Conservation (phyloP, 768 basidiomycete genomes). For the Fibroporia radiculosa region DNA sequence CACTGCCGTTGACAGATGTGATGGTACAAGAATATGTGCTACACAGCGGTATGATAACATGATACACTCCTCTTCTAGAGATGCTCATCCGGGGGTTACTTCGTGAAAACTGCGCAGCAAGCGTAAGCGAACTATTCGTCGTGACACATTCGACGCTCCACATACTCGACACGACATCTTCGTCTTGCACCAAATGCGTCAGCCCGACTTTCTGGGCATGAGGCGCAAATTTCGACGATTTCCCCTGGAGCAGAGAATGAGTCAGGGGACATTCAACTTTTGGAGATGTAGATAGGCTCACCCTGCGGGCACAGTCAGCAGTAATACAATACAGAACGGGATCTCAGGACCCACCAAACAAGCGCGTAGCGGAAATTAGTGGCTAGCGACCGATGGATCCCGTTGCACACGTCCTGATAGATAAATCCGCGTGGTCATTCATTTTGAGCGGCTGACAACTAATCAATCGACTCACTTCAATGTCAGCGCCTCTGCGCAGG, state of each 20-base stretch:
- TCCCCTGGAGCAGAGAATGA: slow-evolving; percentile 46
- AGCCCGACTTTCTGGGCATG: slow-evolving; percentile 93
- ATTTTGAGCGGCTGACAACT: neutral
- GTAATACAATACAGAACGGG: slow-evolving; percentile 4
- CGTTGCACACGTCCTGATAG: slow-evolving; percentile 76
- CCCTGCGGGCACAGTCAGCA: slow-evolving; percentile 8
- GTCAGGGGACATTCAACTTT: neutral
- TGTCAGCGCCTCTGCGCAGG: slow-evolving; percentile 83
- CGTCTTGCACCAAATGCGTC: slow-evolving; percentile 75
- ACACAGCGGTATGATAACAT: no score
- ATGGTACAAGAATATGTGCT: no score
- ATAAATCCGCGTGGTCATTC: neutral
- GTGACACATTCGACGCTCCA: slow-evolving; percentile 12
- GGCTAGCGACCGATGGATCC: slow-evolving; percentile 84
- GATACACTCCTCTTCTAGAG: no score
- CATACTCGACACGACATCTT: slow-evolving; percentile 86
- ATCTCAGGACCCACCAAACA: slow-evolving; percentile 62
- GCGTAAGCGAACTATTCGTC: neutral
- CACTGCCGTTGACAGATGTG: no score
- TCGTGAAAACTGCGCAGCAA: slow-evolving; percentile 30
- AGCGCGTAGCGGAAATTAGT: slow-evolving; percentile 91
- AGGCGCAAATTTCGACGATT: slow-evolving; percentile 88
- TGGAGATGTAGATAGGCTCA: neutral
- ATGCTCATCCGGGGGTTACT: slow-evolving; percentile 17
- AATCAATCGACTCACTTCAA: slow-evolving; percentile 56